A percentile compares a stretch with the other conserved stretches of the same genome.
Evolutionary conservation across 805 yeast genomes (phyloP).

Genomic region (Suhomyces xylopsoci): DNA sequence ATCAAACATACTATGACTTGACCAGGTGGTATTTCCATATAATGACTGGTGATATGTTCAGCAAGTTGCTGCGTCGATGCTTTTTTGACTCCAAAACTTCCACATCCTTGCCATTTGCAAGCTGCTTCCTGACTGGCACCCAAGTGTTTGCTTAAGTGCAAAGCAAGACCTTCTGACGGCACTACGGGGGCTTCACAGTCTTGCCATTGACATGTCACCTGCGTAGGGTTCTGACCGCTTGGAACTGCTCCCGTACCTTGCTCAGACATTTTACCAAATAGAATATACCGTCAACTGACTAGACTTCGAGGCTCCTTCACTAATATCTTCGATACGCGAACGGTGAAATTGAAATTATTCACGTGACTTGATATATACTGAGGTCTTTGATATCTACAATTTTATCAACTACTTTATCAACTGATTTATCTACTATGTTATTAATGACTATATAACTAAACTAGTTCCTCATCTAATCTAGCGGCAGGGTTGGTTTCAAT

Average conservation of each 20-base stretch:
- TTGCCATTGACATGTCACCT: conserved; percentile 29
- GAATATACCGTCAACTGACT: neutral
- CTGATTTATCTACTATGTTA: neutral
- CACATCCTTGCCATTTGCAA: conserved; percentile 64
- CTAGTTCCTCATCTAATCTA: conserved; percentile 68
- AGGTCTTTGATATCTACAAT: no score
- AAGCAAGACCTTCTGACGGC: conserved; percentile 18
- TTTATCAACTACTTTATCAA: no score
- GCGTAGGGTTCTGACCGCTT: neutral
- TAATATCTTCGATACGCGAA: neutral
- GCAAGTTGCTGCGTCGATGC: conserved; percentile 57
- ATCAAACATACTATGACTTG: conserved; percentile 42
- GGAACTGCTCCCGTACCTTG: neutral
- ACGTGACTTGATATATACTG: neutral
- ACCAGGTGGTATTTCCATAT: conserved; percentile 59
- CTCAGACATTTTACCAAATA: neutral
- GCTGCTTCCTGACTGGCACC: conserved; percentile 11
- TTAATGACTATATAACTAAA: conserved; percentile 13
- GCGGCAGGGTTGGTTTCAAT: conserved; percentile 97
- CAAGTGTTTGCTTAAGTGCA: conserved; percentile 33
- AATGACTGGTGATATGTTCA: conserved; percentile 63
- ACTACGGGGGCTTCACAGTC: neutral
- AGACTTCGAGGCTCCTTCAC: neutral
- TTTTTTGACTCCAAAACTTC: conserved; percentile 48
- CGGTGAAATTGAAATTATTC: neutral